phyloP scores from a whole-genome alignment of 805 yeast species.

The Saccharomyces mikatae region DNA sequence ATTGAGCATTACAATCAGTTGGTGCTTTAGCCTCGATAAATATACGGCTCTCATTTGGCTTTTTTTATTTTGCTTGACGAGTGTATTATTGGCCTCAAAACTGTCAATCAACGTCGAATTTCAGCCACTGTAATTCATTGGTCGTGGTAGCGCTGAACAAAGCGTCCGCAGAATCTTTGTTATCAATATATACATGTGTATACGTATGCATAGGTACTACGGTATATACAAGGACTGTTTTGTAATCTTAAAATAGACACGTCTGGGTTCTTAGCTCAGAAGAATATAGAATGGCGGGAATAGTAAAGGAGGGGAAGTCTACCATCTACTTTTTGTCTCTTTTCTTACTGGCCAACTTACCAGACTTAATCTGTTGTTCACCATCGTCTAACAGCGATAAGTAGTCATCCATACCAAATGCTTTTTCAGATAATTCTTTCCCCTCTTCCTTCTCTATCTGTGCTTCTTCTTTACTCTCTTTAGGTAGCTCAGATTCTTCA shows the following conservation, averaged over 20 bases:
- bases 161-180: not conserved
- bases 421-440: slow-evolving; percentile 5
- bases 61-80: not conserved
- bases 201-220: not conserved
- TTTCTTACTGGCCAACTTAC: slow-evolving; percentile 27
- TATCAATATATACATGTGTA: not conserved
- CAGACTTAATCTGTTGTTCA: slow-evolving; percentile 26
- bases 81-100: not conserved
- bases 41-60: not conserved
- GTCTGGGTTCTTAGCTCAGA: not conserved
- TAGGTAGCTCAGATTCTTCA: slow-evolving; percentile 2
- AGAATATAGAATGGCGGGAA: not conserved
- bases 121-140: not conserved
- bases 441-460: slow-evolving; percentile 1
- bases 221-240: not conserved
- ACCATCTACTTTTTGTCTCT: slow-evolving; percentile 19
- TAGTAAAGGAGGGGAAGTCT: not conserved
- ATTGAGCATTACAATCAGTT: not conserved
- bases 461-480: slow-evolving; percentile 2
- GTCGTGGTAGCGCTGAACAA: not conserved
- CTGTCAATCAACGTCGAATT: not conserved
- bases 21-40: not conserved
- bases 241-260: not conserved
- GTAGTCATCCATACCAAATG: slow-evolving; percentile 28
- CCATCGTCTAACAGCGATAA: slow-evolving; percentile 25